A percentile compares a stretch with the other conserved stretches of the same genome.
Evolutionary conservation across 2,329 filamentous ascomycete species (phyloP).

Genomic region (Penicillium sp.): DNA sequence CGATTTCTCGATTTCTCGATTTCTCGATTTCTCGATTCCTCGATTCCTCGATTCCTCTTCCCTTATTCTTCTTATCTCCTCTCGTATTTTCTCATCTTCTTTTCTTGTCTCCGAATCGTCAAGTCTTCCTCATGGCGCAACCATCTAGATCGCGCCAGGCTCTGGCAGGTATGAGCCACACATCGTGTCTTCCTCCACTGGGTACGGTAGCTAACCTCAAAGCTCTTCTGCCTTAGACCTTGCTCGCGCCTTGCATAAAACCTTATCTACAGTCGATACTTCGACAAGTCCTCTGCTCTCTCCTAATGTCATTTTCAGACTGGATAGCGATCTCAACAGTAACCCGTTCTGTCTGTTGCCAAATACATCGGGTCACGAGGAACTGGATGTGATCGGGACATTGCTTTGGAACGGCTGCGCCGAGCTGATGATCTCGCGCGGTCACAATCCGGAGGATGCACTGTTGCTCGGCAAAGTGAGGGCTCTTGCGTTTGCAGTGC

Average conservation of each 20-base stretch:
- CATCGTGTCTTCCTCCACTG: neutral
- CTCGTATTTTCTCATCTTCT: neutral
- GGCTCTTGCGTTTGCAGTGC: neutral
- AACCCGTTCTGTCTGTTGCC: neutral
- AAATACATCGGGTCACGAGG: no score
- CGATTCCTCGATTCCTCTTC: neutral
- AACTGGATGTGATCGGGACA: conserved; percentile 27
- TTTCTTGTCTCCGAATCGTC: neutral
- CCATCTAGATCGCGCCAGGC: neutral
- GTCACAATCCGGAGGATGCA: neutral
- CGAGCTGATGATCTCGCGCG: conserved; percentile 12
- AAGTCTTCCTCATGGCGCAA: neutral
- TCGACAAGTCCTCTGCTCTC: neutral
- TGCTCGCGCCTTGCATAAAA: neutral
- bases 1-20: no score
- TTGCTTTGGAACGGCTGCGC: conserved; percentile 35
- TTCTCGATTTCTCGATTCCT: no score
- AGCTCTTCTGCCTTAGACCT: neutral
- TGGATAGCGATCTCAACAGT: neutral
- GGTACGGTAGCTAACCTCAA: neutral
- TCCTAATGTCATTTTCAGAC: neutral
- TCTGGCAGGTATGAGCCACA: neutral
- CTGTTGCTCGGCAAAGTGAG: neutral
- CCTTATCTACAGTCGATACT: neutral
- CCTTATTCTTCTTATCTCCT: neutral